phyloP scores from a whole-genome alignment of 768 basidiomycete genomes.

The Mycena epipterygia region DNA sequence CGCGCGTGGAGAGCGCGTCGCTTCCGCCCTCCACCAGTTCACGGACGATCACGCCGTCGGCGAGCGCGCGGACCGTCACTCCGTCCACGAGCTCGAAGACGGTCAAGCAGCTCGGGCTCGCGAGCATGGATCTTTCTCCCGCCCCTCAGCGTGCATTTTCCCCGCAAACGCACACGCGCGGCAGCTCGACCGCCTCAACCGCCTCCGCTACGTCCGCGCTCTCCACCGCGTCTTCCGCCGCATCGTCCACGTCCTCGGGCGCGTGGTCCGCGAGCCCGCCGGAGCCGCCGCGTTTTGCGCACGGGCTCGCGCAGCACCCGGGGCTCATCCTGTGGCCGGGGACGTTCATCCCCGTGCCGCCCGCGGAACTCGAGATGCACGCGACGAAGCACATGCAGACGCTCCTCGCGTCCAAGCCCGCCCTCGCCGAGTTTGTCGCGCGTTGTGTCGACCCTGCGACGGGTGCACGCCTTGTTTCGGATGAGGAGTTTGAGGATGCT shows the following conservation, averaged over 20 bases:
- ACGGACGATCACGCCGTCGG: slow-evolving; percentile 29
- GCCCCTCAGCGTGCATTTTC: not conserved
- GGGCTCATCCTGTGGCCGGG: slow-evolving; percentile 73
- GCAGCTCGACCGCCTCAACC: slow-evolving; percentile 25
- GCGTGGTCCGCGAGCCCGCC: slow-evolving; percentile 17
- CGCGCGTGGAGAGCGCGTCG: slow-evolving; percentile 1
- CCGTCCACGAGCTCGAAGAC: slow-evolving; percentile 20
- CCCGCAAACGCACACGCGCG: slow-evolving; percentile 24
- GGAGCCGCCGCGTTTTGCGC: not conserved
- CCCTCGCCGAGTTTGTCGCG: slow-evolving; percentile 65
- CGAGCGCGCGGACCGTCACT: slow-evolving; percentile 25
- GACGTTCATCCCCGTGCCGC: slow-evolving; percentile 69
- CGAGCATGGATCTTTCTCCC: not conserved
- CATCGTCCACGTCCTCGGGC: slow-evolving; percentile 21
- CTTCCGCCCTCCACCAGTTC: slow-evolving; percentile 8
- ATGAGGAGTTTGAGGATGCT: slow-evolving; percentile 55
- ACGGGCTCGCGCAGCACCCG: slow-evolving; percentile 43
- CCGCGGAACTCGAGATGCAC: slow-evolving; percentile 80
- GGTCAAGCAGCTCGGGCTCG: slow-evolving; percentile 17
- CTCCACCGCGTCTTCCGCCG: not conserved
- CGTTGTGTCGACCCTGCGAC: slow-evolving; percentile 51
- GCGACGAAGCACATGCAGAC: slow-evolving; percentile 78
- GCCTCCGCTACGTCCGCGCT: slow-evolving; percentile 8
- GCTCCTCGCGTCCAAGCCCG: slow-evolving; percentile 72
- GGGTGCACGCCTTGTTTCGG: slow-evolving; percentile 50